phyloP scores from a whole-genome alignment of 257 asterid species.

The Solanum ahanhuiri region DNA sequence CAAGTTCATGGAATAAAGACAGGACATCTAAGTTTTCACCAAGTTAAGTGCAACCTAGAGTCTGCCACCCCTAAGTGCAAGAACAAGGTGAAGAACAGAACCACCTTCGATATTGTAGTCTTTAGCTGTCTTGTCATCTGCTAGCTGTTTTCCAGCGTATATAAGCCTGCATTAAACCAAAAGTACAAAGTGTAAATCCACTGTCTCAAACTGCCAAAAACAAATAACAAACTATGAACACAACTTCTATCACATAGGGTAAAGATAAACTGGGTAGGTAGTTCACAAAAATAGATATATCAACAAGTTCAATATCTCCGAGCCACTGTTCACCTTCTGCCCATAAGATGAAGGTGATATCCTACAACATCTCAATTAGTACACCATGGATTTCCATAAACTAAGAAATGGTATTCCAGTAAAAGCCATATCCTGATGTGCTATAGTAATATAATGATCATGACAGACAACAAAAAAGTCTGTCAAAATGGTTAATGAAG shows the following conservation, averaged over 20 bases:
- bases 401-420: not conserved
- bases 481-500: not conserved
- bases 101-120: slow-evolving; percentile 93
- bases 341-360: not conserved
- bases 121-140: slow-evolving; percentile 82
- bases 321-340: not conserved
- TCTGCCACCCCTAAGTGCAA: slow-evolving; percentile 73
- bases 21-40: slow-evolving; percentile 12
- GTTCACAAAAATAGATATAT: not conserved
- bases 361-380: not conserved
- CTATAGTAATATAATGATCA: not conserved
- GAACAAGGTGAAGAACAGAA: slow-evolving; percentile 75
- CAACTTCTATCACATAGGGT: not conserved
- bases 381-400: not conserved
- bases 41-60: not conserved
- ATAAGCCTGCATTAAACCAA: slow-evolving; percentile 42
- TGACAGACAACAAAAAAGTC: not conserved
- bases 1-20: not conserved
- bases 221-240: not conserved
- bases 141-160: slow-evolving; percentile 86
- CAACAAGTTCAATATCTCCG: not conserved
- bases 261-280: not conserved
- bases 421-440: not conserved
- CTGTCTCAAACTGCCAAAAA: not conserved
- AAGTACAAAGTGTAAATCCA: not conserved